Evolutionary conservation across 2,329 filamentous ascomycete genomes (phyloP).

Genomic region (Atkinsonella hypoxylon): DNA sequence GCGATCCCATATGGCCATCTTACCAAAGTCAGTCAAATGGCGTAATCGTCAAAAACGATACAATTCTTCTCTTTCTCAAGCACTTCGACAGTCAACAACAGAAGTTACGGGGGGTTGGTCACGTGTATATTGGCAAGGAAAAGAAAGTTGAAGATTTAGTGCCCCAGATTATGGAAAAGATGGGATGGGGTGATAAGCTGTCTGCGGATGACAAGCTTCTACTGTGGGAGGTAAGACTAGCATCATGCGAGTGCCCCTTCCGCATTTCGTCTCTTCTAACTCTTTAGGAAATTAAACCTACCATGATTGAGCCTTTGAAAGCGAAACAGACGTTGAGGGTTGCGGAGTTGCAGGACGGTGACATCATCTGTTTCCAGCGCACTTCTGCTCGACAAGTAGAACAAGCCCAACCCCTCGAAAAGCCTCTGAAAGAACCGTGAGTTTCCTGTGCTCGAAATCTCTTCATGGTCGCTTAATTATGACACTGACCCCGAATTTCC

Average conservation of each 20-base stretch:
- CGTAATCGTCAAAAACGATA: conserved; percentile 45
- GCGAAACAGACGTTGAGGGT: conserved; percentile 78
- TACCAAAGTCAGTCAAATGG: conserved; percentile 46
- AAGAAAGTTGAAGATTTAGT: conserved; percentile 81
- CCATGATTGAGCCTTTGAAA: conserved; percentile 93
- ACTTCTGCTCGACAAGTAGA: conserved; percentile 36
- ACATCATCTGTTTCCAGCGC: conserved; percentile 90
- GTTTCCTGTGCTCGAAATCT: conserved; percentile 6
- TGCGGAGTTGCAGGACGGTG: conserved; percentile 92
- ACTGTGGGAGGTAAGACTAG: conserved; percentile 58
- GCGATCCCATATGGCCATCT: conserved; percentile 60
- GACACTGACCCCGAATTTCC: neutral
- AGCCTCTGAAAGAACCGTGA: conserved; percentile 20
- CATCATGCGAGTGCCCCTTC: neutral
- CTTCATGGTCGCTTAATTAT: neutral
- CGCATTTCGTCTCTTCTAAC: conserved; percentile 2
- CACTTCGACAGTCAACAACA: conserved; percentile 75
- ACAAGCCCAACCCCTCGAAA: conserved; percentile 16
- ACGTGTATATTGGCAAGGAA: conserved; percentile 77
- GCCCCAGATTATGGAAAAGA: conserved; percentile 63
- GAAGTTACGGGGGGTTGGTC: conserved; percentile 61
- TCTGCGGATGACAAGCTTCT: conserved; percentile 46
- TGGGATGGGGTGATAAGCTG: conserved; percentile 75
- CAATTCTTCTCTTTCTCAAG: conserved; percentile 82
- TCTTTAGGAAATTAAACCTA: conserved; percentile 77